Conservation (phyloP, 768 basidiomycete species). For the Hortiboletus campestris region DNA sequence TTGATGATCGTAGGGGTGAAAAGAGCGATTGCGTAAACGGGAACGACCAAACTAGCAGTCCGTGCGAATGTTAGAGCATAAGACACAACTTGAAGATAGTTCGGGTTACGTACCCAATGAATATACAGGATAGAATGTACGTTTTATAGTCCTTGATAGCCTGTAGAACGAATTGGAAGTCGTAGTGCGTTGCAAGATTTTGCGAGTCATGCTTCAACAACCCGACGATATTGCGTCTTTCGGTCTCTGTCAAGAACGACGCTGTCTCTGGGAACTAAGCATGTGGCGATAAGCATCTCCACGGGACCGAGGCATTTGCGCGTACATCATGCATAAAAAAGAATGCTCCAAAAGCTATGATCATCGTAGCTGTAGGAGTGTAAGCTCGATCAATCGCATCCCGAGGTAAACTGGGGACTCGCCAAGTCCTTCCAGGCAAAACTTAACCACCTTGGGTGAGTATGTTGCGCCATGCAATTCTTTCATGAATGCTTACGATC, state of each 20-base stretch:
- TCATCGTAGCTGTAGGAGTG: constrained; percentile 19
- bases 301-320: not conserved
- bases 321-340: constrained; percentile 55
- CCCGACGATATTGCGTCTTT: constrained; percentile 38
- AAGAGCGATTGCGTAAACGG: constrained; percentile 47
- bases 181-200: constrained; percentile 44
- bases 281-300: not conserved
- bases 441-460: constrained; percentile 20
- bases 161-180: constrained; percentile 47
- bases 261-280: constrained; percentile 56
- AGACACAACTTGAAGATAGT: constrained; percentile 1
- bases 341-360: constrained; percentile 32
- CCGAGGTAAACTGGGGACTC: not conserved
- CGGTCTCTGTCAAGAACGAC: constrained; percentile 46
- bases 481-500: constrained; percentile 31
- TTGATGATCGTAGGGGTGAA: constrained; percentile 52
- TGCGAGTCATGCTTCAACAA: constrained; percentile 43
- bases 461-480: not conserved
- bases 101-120: constrained; percentile 35
- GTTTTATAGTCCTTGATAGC: constrained; percentile 48
- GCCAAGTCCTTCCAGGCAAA: constrained; percentile 33
- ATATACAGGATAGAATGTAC: constrained; percentile 31
- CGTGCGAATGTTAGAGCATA: not conserved
- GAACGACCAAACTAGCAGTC: constrained; percentile 37
- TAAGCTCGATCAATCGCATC: not conserved